Evolutionary conservation across 345 rosid genomes (phyloP).

Genomic region (Trapa bicornis): DNA sequence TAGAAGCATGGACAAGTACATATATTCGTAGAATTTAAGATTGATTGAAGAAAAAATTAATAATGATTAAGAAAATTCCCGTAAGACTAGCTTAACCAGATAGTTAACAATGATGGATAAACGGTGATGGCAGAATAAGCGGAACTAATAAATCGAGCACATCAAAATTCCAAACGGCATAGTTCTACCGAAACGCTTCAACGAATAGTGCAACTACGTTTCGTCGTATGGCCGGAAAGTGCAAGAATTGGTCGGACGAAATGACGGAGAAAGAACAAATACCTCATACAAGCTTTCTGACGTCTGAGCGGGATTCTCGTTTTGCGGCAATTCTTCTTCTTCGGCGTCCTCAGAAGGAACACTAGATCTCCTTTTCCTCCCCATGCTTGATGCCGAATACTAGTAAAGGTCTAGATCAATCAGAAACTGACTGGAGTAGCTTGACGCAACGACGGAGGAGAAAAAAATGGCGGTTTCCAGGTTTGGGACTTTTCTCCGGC

Average conservation of each 20-base stretch:
- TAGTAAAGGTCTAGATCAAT: background rate
- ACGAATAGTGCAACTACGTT: background rate
- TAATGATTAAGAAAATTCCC: background rate
- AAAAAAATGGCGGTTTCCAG: background rate
- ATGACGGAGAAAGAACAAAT: background rate
- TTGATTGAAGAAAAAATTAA: too few relatives aligned
- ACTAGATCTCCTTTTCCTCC: slow-evolving; percentile 42
- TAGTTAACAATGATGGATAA: background rate
- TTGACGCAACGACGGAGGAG: background rate
- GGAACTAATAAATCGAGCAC: background rate
- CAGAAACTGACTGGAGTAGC: background rate
- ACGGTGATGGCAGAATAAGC: background rate
- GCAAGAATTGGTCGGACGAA: background rate
- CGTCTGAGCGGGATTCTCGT: slow-evolving; percentile 12
- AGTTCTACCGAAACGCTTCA: background rate
- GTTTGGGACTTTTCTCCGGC: background rate
- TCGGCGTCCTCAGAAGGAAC: slow-evolving; percentile 31
- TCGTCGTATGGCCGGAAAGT: background rate
- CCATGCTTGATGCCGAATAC: slow-evolving; percentile 24
- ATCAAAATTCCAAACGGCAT: background rate
- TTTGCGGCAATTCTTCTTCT: slow-evolving; percentile 15
- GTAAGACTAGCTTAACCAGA: background rate
- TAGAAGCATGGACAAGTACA: too few relatives aligned
- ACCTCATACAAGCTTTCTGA: slow-evolving; percentile 51
- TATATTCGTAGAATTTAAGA: too few relatives aligned